These are phyloP conservation scores for Scopulariopsis brevicaulis DNA, from an alignment of 2,329 filamentous ascomycete species.

Conservation along the genomic window DNA sequence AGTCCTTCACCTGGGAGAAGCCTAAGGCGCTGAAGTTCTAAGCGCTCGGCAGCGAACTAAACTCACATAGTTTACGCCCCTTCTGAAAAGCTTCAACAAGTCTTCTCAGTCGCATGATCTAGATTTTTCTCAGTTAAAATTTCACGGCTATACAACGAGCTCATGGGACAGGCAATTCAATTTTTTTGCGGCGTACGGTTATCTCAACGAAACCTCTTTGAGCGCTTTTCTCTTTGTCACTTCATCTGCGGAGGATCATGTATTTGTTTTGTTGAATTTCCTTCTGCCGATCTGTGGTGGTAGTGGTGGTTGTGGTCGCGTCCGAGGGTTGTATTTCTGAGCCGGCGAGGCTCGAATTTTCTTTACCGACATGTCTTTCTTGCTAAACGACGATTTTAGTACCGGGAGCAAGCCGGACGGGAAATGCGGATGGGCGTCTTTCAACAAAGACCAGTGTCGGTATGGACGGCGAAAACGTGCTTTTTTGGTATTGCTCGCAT, in stretches of 20 bases:
- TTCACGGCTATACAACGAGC: slow-evolving; percentile 2
- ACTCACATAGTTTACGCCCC: neutral
- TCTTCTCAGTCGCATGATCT: slow-evolving; percentile 5
- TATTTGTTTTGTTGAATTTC: slow-evolving; percentile 7
- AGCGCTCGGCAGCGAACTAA: slow-evolving; percentile 16
- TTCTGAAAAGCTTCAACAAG: slow-evolving; percentile 2
- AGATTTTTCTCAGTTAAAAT: slow-evolving; percentile 7
- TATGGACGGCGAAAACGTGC: slow-evolving; percentile 10
- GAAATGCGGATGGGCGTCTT: slow-evolving; percentile 26
- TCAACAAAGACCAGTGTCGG: slow-evolving; percentile 29
- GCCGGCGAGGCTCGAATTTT: slow-evolving; percentile 1
- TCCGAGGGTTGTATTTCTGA: neutral
- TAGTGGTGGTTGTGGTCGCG: slow-evolving; percentile 17
- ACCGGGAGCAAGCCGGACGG: slow-evolving; percentile 11
- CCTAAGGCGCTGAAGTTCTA: slow-evolving; percentile 92
- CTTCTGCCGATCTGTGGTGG: neutral
- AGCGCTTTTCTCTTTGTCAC: slow-evolving; percentile 15
- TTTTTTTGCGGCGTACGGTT: slow-evolving; percentile 26
- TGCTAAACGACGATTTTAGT: slow-evolving; percentile 2
- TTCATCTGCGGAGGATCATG: neutral
- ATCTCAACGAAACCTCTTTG: slow-evolving; percentile 30
- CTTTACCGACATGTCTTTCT: slow-evolving; percentile 13
- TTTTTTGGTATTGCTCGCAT: slow-evolving; percentile 17
- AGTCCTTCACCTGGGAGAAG: slow-evolving; percentile 96
- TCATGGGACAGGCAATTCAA: slow-evolving; percentile 2